Conservation (phyloP, 2,329 filamentous ascomycete genomes). For the Aureobasidium vineae region DNA sequence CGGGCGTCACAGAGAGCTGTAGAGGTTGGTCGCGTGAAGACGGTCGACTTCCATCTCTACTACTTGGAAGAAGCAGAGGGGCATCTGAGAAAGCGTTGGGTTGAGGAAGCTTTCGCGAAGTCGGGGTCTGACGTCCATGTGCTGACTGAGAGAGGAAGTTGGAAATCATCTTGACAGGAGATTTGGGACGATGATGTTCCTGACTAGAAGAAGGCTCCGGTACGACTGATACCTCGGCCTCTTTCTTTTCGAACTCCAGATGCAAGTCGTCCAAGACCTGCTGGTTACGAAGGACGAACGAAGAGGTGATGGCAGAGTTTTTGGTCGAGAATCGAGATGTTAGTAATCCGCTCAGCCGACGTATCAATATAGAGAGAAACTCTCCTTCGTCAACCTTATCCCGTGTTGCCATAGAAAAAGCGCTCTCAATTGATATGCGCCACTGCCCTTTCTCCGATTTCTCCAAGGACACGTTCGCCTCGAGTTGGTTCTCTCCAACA, state of each 20-base stretch:
- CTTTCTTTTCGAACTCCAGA: slow-evolving; percentile 33
- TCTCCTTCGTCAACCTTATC: slow-evolving; percentile 72
- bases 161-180: slow-evolving; percentile 86
- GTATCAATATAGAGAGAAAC: slow-evolving; percentile 71
- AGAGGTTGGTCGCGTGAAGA: slow-evolving; percentile 35
- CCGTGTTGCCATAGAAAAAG: slow-evolving; percentile 68
- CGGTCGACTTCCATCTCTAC: slow-evolving; percentile 38
- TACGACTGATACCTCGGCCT: slow-evolving; percentile 45
- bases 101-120: slow-evolving; percentile 32
- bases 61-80: slow-evolving; percentile 40
- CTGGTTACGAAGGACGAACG: slow-evolving; percentile 73
- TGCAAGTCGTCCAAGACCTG: slow-evolving; percentile 69
- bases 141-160: slow-evolving; percentile 67
- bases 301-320: slow-evolving; percentile 62
- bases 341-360: slow-evolving; percentile 70
- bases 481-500: slow-evolving; percentile 57
- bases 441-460: slow-evolving; percentile 55
- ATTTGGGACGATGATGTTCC: slow-evolving; percentile 65
- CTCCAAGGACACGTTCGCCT: slow-evolving; percentile 66
- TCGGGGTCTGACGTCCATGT: slow-evolving; percentile 36
- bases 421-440: slow-evolving; percentile 59
- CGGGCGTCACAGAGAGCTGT: slow-evolving; percentile 10
- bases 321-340: slow-evolving; percentile 66
- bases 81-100: slow-evolving; percentile 33
- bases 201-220: slow-evolving; percentile 32